Percentiles rank a stretch among this genome's conserved stretches.
Conservation (phyloP, 164 flowering plant species). For the Chimonanthus salicifolius region DNA sequence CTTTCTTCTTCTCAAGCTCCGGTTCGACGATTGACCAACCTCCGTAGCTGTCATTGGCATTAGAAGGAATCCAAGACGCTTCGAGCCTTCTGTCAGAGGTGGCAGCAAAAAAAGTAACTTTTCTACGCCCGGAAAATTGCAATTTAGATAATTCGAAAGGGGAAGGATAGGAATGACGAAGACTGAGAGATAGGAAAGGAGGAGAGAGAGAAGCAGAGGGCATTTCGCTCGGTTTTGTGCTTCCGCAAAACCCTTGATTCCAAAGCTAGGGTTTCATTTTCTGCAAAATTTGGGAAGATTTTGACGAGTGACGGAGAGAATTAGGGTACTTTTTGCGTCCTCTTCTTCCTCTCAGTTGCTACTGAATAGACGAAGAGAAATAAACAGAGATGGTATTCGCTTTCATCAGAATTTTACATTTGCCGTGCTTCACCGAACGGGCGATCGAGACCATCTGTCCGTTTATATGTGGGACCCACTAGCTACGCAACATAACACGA, state of each 20-base stretch:
- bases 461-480: too few relatives aligned
- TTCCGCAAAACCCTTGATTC: background rate
- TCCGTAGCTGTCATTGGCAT: conserved; percentile 26
- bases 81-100: conserved; percentile 16
- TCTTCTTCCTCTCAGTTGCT: too few relatives aligned
- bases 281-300: too few relatives aligned
- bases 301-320: too few relatives aligned
- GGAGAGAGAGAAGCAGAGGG: conserved; percentile 8
- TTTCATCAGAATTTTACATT: too few relatives aligned
- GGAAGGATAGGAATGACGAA: conserved; percentile 14
- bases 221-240: conserved; percentile 6
- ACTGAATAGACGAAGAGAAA: too few relatives aligned
- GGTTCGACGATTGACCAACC: conserved; percentile 53
- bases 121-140: conserved; percentile 3
- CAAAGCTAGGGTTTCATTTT: conserved; percentile 15
- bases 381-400: too few relatives aligned
- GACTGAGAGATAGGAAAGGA: conserved; percentile 13
- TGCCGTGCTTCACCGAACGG: too few relatives aligned
- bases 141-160: conserved; percentile 10
- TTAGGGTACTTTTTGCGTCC: too few relatives aligned
- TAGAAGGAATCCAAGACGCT: conserved; percentile 35
- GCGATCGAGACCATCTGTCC: too few relatives aligned
- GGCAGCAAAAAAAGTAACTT: conserved; percentile 16
- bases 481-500: too few relatives aligned
- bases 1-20: conserved; percentile 24